Evolutionary conservation across 768 basidiomycete species (phyloP), one percentile per base, ranked within the genome.

Genomic region (Gloeostereum incarnatum): DNA sequence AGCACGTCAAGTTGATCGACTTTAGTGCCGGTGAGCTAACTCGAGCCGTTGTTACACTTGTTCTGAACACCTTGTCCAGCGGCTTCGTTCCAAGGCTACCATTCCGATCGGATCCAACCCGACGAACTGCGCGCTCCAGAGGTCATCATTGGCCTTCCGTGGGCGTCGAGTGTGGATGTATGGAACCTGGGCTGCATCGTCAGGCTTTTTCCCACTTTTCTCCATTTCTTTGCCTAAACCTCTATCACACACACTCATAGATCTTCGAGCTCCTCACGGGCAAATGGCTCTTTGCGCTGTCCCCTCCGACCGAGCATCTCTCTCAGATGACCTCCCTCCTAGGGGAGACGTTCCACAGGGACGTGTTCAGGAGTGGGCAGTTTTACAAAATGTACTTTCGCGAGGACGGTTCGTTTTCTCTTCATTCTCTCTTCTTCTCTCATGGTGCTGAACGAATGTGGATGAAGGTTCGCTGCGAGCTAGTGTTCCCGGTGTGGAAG

Each of bases 101-200:
- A 42, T 32, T 27, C 44, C 9, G 46, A 44, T 6, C 13, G 45
- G 13, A 52, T 55, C 31, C 51, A 52, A 38, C 51, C 51, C 3
- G 22, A 27, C 20, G 51, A 52, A 3, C 42, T 60, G 19, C 56
- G 58, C 20, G 45, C 51, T 9, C 58, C 57, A 9, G 57, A 60
- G 39, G 46, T 56, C 17, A 50, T 57, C 18, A 29, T 56, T 6
- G 51, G 47, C 16, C 42, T 36, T 8, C 44, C 39, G 7, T 58
- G 54, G 45, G 45, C 43, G 14, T 48, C 51, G 3, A 49, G 41
- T 27, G 49, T 53, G 4, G 58, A 60, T 47, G 51, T 60, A 21
- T 60, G 58, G 58, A 53, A 53, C 32, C 35, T 60, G 9, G 58
- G 58, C 20, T 60, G 58, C 35, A 25, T 57, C 18, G 56, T 54